Evolutionary conservation across 345 rosid genomes (phyloP).

Genomic region (Gynandropsis gynandra): DNA sequence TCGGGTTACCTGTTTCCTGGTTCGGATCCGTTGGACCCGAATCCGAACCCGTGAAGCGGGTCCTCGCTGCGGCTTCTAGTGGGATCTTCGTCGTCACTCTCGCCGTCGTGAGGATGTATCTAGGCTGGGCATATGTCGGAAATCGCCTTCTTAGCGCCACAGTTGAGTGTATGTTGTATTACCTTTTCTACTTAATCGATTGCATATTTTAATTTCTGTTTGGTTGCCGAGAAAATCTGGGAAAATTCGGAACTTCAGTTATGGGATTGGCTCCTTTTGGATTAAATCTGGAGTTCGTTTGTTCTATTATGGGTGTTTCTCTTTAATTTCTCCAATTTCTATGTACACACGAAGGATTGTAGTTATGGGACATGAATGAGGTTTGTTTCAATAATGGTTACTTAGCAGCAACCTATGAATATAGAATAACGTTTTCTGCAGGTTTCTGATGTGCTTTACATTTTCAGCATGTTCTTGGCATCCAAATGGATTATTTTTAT

Average conservation of each 20-base stretch:
- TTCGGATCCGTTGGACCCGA: slow-evolving; percentile 66
- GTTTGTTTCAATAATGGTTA: not conserved
- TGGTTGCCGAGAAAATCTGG: no score
- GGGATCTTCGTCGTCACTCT: slow-evolving; percentile 75
- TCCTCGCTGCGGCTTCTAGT: slow-evolving; percentile 58
- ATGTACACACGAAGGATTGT: no score
- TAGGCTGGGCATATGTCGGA: slow-evolving; percentile 98
- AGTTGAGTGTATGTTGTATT: slow-evolving; percentile 51
- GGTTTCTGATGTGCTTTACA: not conserved
- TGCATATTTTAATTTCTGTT: not conserved
- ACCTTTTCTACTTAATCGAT: not conserved
- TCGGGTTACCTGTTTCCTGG: slow-evolving; percentile 84
- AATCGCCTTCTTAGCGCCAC: slow-evolving; percentile 96
- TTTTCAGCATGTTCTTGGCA: not conserved
- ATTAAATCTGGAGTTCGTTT: no score
- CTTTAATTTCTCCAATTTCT: no score
- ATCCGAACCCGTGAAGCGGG: slow-evolving; percentile 47
- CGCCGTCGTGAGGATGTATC: slow-evolving; percentile 86
- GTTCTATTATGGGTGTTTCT: no score
- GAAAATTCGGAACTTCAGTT: no score
- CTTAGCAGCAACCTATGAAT: not conserved
- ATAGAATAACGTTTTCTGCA: not conserved
- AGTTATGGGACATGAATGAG: no score
- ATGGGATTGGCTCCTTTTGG: no score
- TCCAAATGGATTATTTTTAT: not conserved